Percentiles rank a stretch among this genome's conserved stretches.
These are phyloP conservation scores for Bolboschoenus planiculmis DNA, from an alignment of 176 grass and related monocot genomes.

Conservation along the genomic window DNA sequence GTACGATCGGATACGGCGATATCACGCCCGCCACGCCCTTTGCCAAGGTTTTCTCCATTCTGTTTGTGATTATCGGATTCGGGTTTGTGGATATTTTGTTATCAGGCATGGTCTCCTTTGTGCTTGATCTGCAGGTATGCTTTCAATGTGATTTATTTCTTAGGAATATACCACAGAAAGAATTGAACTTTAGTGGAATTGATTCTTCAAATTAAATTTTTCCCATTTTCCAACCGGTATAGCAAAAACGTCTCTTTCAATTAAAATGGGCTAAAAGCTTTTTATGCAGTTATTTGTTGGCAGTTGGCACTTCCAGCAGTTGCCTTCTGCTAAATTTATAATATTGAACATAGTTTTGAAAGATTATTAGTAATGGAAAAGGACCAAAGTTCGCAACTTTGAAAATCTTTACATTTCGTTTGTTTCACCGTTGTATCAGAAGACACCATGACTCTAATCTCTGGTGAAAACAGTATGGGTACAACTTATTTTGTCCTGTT, in stretches of 20 bases:
- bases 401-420: background rate
- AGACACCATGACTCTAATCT: background rate
- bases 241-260: background rate
- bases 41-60: constrained; percentile 86
- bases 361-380: background rate
- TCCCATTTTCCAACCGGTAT: background rate
- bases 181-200: background rate
- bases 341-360: background rate
- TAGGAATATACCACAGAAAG: background rate
- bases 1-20: constrained; percentile 89
- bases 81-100: constrained; percentile 91
- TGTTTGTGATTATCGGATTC: constrained; percentile 75
- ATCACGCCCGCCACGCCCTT: constrained; percentile 72
- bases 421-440: background rate
- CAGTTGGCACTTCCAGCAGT: background rate
- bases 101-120: constrained; percentile 83
- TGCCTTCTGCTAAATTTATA: background rate
- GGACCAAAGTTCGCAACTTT: background rate
- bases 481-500: background rate
- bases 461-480: background rate
- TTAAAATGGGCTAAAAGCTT: background rate
- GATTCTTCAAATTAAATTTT: background rate
- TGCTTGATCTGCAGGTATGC: constrained; percentile 49
- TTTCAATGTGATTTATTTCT: background rate
- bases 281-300: background rate